Conservation (phyloP, 768 basidiomycete species). For the Antrodiella citrinella region DNA sequence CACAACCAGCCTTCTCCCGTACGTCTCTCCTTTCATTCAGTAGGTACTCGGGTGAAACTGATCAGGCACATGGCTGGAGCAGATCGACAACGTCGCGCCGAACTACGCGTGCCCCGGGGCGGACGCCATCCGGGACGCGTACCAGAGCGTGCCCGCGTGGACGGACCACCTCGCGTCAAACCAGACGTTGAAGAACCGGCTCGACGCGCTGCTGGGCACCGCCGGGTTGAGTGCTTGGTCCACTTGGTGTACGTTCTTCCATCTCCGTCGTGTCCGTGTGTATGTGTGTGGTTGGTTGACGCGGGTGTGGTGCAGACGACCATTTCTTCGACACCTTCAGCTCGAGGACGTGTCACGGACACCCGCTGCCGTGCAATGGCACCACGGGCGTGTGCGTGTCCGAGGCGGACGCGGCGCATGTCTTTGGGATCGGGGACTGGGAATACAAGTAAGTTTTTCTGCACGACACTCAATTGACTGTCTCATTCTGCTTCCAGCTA, state of each 20-base stretch:
- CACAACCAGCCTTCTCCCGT: conserved; percentile 35
- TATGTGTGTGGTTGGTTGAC: background rate
- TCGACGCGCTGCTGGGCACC: conserved; percentile 34
- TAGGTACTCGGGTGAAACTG: background rate
- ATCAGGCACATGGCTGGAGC: background rate
- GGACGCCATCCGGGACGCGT: conserved; percentile 28
- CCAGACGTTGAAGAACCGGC: conserved; percentile 27
- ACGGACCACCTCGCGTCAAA: conserved; percentile 33
- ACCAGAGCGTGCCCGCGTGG: conserved; percentile 39
- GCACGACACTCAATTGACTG: background rate
- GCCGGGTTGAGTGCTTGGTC: conserved; percentile 32
- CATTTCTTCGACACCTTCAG: conserved; percentile 47
- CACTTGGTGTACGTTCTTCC: conserved; percentile 34
- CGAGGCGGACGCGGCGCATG: conserved; percentile 27
- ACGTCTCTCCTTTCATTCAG: conserved; percentile 10
- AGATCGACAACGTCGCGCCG: conserved; percentile 44
- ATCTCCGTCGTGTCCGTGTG: background rate
- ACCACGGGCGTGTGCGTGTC: conserved; percentile 32
- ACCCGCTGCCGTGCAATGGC: conserved; percentile 36
- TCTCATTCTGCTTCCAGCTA: conserved; percentile 26
- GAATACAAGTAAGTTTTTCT: conserved; percentile 28
- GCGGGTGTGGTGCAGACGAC: conserved; percentile 25
- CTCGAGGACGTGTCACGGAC: conserved; percentile 38
- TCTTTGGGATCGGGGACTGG: conserved; percentile 30
- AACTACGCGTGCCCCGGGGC: conserved; percentile 37